Percentiles rank a stretch among this genome's conserved stretches.
Conservation (phyloP, 352 stramenopile genomes). For the Hyphochytrium catenoides region DNA sequence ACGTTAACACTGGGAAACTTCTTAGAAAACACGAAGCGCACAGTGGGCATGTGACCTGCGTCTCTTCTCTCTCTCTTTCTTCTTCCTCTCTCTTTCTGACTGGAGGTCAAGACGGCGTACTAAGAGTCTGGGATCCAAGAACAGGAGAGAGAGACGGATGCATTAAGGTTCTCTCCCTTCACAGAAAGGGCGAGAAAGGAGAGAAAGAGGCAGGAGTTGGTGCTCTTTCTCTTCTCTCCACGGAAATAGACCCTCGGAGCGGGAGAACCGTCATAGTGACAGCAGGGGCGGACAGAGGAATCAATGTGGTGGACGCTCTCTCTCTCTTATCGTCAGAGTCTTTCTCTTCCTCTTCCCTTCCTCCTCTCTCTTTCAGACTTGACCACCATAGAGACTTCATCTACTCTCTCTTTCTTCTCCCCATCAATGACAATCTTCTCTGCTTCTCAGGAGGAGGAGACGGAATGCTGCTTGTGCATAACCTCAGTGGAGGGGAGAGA, state of each 20-base stretch:
- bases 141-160: conserved; percentile 13
- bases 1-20: conserved; percentile 22
- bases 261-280: conserved; percentile 30
- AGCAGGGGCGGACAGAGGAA: conserved; percentile 34
- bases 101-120: conserved; percentile 43
- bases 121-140: conserved; percentile 41
- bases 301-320: conserved; percentile 48
- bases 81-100: conserved; percentile 17
- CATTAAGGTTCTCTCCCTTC: conserved; percentile 29
- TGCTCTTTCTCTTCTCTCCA: conserved; percentile 23
- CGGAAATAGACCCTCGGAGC: conserved; percentile 17
- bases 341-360: no score
- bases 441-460: conserved; percentile 55
- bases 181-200: conserved; percentile 25
- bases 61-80: conserved; percentile 17
- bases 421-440: conserved; percentile 22
- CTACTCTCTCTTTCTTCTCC: conserved; percentile 45
- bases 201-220: not conserved
- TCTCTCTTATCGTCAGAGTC: no score
- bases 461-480: conserved; percentile 54
- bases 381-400: conserved; percentile 60
- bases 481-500: conserved; percentile 33
- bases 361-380: conserved; percentile 22
- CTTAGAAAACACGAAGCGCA: conserved; percentile 20
- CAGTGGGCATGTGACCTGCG: conserved; percentile 30